Percentiles rank a stretch among this genome's conserved stretches.
These are phyloP conservation scores for Parathielavia appendiculata DNA, from an alignment of 495 filamentous ascomycete species.

Conservation along the genomic window DNA sequence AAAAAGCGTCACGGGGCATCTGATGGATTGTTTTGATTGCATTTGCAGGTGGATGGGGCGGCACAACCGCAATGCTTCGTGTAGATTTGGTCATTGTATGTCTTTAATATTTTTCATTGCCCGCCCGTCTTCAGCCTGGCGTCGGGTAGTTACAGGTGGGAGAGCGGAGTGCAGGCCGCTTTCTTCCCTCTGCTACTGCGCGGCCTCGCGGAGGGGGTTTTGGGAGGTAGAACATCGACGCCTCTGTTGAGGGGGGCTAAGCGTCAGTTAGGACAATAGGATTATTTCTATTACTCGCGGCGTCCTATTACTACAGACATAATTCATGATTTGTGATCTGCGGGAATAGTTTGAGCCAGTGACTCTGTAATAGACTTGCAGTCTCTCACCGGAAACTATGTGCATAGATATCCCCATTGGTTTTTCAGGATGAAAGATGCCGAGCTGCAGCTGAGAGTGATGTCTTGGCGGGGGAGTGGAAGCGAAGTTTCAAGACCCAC, in stretches of 20 bases:
- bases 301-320: neutral
- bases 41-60: constrained; percentile 12
- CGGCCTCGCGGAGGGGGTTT: neutral
- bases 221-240: neutral
- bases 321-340: neutral
- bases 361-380: no score
- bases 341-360: no score
- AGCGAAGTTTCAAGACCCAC: neutral
- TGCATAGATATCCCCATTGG: neutral
- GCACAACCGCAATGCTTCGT: constrained; percentile 5
- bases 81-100: constrained; percentile 5
- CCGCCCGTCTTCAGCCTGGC: neutral
- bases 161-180: constrained; percentile 13
- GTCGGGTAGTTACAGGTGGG: neutral
- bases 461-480: neutral
- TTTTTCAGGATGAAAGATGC: neutral
- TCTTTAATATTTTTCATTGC: neutral
- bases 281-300: neutral
- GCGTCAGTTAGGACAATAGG: neutral
- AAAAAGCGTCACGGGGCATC: neutral
- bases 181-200: constrained; percentile 4
- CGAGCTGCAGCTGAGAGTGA: neutral
- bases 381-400: no score
- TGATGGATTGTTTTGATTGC: constrained; percentile 10
- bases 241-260: neutral